Evolutionary conservation across 139 green algal species (phyloP).

Genomic region (Asterochloris sp.): DNA sequence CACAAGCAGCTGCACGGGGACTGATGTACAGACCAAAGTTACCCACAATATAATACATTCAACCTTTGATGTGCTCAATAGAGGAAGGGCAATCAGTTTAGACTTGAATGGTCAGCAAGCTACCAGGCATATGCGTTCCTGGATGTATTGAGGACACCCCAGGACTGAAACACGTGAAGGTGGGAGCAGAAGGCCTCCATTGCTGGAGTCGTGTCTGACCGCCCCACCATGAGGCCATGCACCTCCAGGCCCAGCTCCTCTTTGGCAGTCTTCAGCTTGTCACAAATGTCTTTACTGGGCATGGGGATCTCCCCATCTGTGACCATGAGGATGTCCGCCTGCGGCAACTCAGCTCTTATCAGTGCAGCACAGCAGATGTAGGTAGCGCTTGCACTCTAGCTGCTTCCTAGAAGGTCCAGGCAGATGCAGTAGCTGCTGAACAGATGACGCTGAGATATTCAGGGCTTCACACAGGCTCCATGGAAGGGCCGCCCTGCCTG

Average conservation of each 20-base stretch:
- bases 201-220: conserved; percentile 42
- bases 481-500: no score
- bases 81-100: no score
- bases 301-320: conserved; percentile 86
- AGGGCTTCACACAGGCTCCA: no score
- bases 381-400: neutral
- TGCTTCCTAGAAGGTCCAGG: neutral
- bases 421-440: neutral
- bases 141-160: conserved; percentile 24
- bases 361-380: neutral
- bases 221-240: conserved; percentile 81
- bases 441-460: neutral
- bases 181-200: conserved; percentile 81
- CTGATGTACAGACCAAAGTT: no score
- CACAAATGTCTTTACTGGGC: conserved; percentile 49
- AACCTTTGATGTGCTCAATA: no score
- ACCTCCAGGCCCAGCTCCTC: conserved; percentile 76
- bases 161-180: conserved; percentile 85
- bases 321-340: conserved; percentile 92
- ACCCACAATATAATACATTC: no score
- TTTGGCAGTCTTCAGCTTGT: conserved; percentile 33
- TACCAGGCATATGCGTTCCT: no score
- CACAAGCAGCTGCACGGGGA: no score
- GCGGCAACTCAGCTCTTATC: no score
- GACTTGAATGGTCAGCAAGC: no score